A percentile compares a stretch with the other conserved stretches of the same genome.
phyloP scores from a whole-genome alignment of 2,329 filamentous ascomycete genomes.

The Ceratocystis eucalypticola region DNA sequence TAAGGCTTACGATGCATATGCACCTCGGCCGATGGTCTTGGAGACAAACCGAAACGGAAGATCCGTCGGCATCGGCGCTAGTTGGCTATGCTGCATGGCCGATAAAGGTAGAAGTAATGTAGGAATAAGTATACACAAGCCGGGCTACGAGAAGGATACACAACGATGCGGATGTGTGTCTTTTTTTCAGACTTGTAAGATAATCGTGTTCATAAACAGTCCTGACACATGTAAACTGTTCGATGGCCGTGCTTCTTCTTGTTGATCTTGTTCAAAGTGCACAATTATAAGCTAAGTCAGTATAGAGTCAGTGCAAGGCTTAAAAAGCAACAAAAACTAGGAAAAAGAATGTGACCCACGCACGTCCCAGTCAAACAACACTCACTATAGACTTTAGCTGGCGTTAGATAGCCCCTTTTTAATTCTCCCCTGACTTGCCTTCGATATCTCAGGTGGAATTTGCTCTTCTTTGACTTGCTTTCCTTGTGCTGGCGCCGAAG shows the following conservation, averaged over 20 bases:
- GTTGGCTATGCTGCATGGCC: slow-evolving; percentile 47
- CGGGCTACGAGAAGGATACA: neutral
- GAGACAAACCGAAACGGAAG: slow-evolving; percentile 91
- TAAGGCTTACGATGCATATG: slow-evolving; percentile 73
- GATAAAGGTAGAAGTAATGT: neutral
- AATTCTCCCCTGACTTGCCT: too few relatives aligned
- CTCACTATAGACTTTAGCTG: neutral
- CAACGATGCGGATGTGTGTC: neutral
- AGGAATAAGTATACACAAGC: neutral
- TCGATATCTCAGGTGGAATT: neutral
- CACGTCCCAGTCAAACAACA: neutral
- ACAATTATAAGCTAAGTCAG: neutral
- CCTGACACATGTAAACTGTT: too few relatives aligned
- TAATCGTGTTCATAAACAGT: neutral
- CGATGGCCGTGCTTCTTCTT: neutral
- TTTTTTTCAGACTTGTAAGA: neutral
- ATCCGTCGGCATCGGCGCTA: slow-evolving; percentile 70
- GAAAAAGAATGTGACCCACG: neutral
- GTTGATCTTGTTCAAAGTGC: neutral
- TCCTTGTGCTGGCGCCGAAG: neutral
- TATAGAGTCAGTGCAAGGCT: neutral
- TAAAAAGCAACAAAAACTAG: too few relatives aligned
- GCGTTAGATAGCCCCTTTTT: too few relatives aligned
- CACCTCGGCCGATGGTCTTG: slow-evolving; percentile 89
- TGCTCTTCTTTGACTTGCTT: neutral